Conservation (phyloP, 192 early-diverging fungal genomes). For the Gaertneriomyces semiglobifer region DNA sequence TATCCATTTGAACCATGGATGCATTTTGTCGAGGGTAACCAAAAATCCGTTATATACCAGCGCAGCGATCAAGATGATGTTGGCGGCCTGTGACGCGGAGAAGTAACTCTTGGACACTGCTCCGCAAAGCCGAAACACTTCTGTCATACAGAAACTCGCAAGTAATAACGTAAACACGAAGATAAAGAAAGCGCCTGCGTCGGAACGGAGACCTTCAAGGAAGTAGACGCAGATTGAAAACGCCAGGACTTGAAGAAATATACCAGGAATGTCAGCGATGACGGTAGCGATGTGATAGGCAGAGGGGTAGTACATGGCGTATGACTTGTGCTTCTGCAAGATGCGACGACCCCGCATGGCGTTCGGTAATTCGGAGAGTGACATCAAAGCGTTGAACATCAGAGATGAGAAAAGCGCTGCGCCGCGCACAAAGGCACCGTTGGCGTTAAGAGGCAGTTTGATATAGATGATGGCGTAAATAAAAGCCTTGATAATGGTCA, state of each 20-base stretch:
- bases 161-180: slow-evolving; percentile 56
- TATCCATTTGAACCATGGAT: slow-evolving; percentile 62
- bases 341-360: slow-evolving; percentile 70
- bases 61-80: slow-evolving; percentile 49
- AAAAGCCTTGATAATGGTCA: slow-evolving; percentile 57
- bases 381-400: slow-evolving; percentile 67
- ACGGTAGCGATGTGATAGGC: slow-evolving; percentile 57
- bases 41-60: slow-evolving; percentile 62
- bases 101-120: slow-evolving; percentile 49
- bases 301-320: slow-evolving; percentile 64
- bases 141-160: slow-evolving; percentile 52
- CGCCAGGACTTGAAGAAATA: slow-evolving; percentile 51
- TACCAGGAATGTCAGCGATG: slow-evolving; percentile 50
- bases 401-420: slow-evolving; percentile 67
- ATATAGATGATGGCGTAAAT: slow-evolving; percentile 68
- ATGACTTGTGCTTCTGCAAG: slow-evolving; percentile 74
- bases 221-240: slow-evolving; percentile 59
- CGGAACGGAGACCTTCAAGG: slow-evolving; percentile 54
- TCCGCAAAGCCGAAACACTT: slow-evolving; percentile 60
- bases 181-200: slow-evolving; percentile 52
- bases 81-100: slow-evolving; percentile 50
- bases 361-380: slow-evolving; percentile 66
- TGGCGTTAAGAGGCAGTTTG: slow-evolving; percentile 48
- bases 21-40: slow-evolving; percentile 57
- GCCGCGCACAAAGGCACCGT: slow-evolving; percentile 75